phyloP scores from a whole-genome alignment of 345 rosid species.

The Hibiscus trionum region DNA sequence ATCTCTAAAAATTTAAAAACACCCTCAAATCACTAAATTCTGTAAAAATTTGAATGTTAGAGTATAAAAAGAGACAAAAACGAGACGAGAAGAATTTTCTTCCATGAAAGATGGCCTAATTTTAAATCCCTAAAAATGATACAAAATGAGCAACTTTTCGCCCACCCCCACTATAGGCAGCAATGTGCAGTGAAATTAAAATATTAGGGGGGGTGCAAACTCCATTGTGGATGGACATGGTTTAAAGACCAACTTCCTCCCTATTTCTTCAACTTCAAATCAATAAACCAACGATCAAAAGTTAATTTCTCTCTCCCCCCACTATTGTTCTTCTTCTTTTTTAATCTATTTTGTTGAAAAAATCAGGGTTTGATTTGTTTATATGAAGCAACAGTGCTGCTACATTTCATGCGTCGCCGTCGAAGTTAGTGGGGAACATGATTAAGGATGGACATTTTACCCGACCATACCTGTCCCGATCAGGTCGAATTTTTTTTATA shows the following conservation, averaged over 20 bases:
- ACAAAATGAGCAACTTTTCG: background rate
- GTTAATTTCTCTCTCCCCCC: background rate
- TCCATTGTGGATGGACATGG: slow-evolving; percentile 17
- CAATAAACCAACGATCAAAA: background rate
- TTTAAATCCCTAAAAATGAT: background rate
- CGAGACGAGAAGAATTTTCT: no score
- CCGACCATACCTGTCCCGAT: no score
- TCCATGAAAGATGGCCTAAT: background rate
- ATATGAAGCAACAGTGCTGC: background rate
- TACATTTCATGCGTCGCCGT: background rate
- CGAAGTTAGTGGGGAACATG: background rate
- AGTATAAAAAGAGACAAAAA: no score
- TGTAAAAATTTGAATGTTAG: no score
- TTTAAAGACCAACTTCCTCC: slow-evolving; percentile 12
- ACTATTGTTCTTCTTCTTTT: background rate
- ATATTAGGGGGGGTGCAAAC: background rate
- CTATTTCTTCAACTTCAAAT: background rate
- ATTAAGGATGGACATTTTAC: no score
- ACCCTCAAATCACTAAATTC: no score
- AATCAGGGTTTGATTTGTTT: background rate
- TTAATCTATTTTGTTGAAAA: no score
- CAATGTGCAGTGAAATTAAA: background rate
- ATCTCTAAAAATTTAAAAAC: no score
- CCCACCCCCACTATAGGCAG: background rate
- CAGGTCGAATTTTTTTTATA: no score